Conservation (phyloP, 2,329 filamentous ascomycete genomes). For the Colletotrichum liriopes region DNA sequence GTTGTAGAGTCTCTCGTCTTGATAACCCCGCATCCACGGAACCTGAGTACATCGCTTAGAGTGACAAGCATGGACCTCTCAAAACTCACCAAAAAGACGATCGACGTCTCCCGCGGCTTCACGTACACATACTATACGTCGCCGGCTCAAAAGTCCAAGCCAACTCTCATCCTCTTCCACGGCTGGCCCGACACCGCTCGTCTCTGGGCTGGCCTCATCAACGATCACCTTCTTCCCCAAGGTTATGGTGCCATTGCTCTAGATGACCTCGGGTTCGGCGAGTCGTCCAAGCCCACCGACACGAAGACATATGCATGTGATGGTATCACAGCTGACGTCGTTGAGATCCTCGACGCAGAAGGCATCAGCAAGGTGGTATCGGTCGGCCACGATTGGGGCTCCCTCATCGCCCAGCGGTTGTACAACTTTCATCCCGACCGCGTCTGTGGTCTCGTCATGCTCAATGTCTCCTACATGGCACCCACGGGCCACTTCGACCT, state of each 20-base stretch:
- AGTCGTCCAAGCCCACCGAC: slow-evolving; percentile 58
- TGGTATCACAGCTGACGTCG: slow-evolving; percentile 55
- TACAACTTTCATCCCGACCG: slow-evolving; percentile 59
- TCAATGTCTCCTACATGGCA: slow-evolving; percentile 59
- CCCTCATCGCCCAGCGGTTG: slow-evolving; percentile 55
- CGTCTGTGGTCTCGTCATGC: slow-evolving; percentile 57
- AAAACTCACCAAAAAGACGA: slow-evolving; percentile 49
- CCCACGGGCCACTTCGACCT: slow-evolving; percentile 56
- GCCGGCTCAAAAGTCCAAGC: slow-evolving; percentile 46
- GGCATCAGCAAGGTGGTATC: slow-evolving; percentile 54
- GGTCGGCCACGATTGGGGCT: slow-evolving; percentile 68
- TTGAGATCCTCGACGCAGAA: slow-evolving; percentile 59
- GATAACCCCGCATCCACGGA: neutral
- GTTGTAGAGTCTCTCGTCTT: too few species aligned
- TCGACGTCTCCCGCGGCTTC: slow-evolving; percentile 50
- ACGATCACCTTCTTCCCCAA: slow-evolving; percentile 55
- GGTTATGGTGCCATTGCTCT: slow-evolving; percentile 55
- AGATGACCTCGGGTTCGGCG: slow-evolving; percentile 58
- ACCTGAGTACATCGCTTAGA: neutral
- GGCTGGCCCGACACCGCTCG: slow-evolving; percentile 65
- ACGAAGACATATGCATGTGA: slow-evolving; percentile 53
- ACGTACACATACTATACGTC: slow-evolving; percentile 60
- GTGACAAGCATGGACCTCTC: slow-evolving; percentile 43
- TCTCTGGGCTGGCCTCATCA: slow-evolving; percentile 60
- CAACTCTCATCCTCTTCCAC: slow-evolving; percentile 60